phyloP scores from a whole-genome alignment of 2,329 filamentous ascomycete genomes.

The Calonectria henricotiae region DNA sequence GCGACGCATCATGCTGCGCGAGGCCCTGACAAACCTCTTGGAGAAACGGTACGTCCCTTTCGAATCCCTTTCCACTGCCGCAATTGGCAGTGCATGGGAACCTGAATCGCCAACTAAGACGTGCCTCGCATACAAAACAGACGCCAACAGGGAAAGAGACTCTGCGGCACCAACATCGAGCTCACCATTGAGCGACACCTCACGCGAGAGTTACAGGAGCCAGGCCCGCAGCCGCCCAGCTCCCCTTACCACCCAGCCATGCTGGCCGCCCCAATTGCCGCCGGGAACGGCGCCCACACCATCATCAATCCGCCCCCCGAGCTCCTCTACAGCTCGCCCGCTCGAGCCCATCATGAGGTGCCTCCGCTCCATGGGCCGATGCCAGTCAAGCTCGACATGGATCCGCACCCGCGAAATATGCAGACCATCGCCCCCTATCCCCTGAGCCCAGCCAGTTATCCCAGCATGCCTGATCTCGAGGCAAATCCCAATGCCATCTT shows the following conservation, averaged over 20 bases:
- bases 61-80: neutral
- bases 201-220: constrained; percentile 33
- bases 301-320: neutral
- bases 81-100: neutral
- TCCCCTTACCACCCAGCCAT: neutral
- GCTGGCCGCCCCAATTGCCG: neutral
- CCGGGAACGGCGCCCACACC: neutral
- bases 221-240: neutral
- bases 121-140: constrained; percentile 28
- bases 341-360: neutral
- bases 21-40: constrained; percentile 32
- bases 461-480: neutral
- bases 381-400: neutral
- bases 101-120: neutral
- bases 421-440: neutral
- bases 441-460: neutral
- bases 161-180: constrained; percentile 38
- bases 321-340: neutral
- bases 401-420: neutral
- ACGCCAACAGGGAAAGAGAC: constrained; percentile 27
- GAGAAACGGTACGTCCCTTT: constrained; percentile 38
- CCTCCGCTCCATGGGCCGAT: neutral
- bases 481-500: neutral
- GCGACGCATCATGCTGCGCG: constrained; percentile 38
- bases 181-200: constrained; percentile 48